Evolutionary conservation across 192 early-diverging fungal species (phyloP), one percentile per base, ranked within the genome.

Genomic region (Mortierella antarctica): DNA sequence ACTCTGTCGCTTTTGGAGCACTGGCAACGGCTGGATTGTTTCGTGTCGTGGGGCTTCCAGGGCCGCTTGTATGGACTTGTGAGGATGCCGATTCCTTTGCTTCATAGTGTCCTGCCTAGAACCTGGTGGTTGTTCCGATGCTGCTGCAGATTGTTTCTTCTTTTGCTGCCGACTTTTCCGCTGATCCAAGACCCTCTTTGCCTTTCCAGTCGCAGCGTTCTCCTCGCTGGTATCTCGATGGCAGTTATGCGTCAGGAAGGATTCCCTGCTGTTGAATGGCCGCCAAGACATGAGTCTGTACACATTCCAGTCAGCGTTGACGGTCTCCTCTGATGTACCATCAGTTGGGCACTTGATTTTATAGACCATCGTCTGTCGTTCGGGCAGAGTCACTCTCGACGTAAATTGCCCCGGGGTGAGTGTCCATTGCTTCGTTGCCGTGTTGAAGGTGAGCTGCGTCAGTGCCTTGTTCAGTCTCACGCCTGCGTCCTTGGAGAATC

Each of bases 401-500:
- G 65, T 62, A 42, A 62, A 80, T 7, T 47, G 48, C 0, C 77
- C 77, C 6, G 52, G 45, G 0, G n/a, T 7, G 13, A 68, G 4
- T 1, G 5, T 41, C 69, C 70, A 80, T n/a, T 51, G 8, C 6
- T 52, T 55, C 5, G 14, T 52, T 0, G 10, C 15, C 11, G 58
- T 1, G 55, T 63, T 17, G 49, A 57, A 80, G 21, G 8, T 14
- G 4, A 45, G 10, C 1, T 42, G 6, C 5, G 65, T 23, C 0
- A 72, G 53, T 0, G 77, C 77, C 65, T 67, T 80, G 60, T 80
- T 80, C 7, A 80, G 70, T 51, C 77, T 70, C 10, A 80, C 77
- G 4, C 77, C 77, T 21, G 62, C 62, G 39, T 80, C 77, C 49
- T 80, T 80, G 14, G 77, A 80, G 53, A 67, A 49, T 14, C 63